Base-by-base conservation (phyloP, 2,329 filamentous ascomycete species). In the Ilyonectria mors-panacis region DNA sequence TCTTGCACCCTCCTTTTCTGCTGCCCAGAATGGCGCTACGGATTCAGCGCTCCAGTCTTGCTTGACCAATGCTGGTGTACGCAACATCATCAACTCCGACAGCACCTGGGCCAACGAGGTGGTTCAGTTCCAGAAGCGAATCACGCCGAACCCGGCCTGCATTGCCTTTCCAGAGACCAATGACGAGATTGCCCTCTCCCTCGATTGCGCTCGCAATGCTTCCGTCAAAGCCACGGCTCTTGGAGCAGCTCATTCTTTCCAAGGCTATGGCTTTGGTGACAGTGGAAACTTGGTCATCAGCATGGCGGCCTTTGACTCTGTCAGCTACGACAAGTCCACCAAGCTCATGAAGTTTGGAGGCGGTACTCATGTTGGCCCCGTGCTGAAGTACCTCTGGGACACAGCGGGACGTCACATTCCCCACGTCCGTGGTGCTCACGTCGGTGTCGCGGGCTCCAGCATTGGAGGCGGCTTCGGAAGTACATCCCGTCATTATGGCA, bases 371-470 rank as follows among this genome's bases (percentile, higher is more conserved):
- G 70, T 75, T n/a, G 73, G 73, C 0, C 72, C 73, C 0, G 64
- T 69, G 4, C 28, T 58, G 19, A 75, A 75, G 64, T 65, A 75
- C 23, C 73, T 75, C 1, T 75, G 73, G 73, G 73, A 75, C 33
- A 69, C 70, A 1, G 67, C 73, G 26, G 73, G 73, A 1, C 71
- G 73, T 4, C 73, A 75, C 12, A 63, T 74, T 23, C 73, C 73
- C 28, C 73, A 75, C 8, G 73, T 75, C 1, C 72, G 73, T 7
- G 72, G 71, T 6, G 54, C 68, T 4, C 73, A 75, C 2, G 73
- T 75, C 4, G 73, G 73, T 2, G 60, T 59, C 4, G 69, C 73
- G 9, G 73, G 73, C 0, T 74, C 73, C 1, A 75, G 68, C 28
- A 70, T 75, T 1, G 73, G 73, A n/a, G 72, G 73, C 9, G 73